Percentiles rank a stretch among this genome's conserved stretches.
Conservation (phyloP, 805 yeast species). For the Middelhovenomyces tepae region DNA sequence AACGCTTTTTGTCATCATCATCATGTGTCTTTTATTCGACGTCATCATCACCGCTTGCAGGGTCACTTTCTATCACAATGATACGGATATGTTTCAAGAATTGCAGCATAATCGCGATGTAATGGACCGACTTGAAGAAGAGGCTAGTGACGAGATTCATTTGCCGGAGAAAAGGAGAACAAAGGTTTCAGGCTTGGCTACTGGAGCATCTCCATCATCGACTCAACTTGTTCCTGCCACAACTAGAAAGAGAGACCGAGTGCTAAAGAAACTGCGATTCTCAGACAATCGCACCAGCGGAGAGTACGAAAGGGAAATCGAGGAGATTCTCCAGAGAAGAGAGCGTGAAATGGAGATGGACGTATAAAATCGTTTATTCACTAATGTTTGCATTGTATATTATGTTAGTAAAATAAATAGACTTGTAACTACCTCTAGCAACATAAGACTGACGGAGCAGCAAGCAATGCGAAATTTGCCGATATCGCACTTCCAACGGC, state of each 20-base stretch:
- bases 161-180: too few species aligned
- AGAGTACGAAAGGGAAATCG: constrained; percentile 29
- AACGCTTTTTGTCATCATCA: constrained; percentile 44
- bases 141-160: constrained; percentile 60
- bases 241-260: constrained; percentile 10
- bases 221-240: too few species aligned
- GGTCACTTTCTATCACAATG: constrained; percentile 52
- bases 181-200: too few species aligned
- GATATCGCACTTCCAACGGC: too few species aligned
- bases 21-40: constrained; percentile 61
- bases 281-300: constrained; percentile 20
- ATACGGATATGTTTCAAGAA: constrained; percentile 69
- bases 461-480: too few species aligned
- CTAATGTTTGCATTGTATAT: too few species aligned
- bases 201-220: too few species aligned
- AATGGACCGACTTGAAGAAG: constrained; percentile 61
- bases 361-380: background rate
- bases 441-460: too few species aligned
- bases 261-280: constrained; percentile 22
- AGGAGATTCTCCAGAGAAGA: constrained; percentile 28
- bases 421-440: too few species aligned
- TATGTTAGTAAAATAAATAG: too few species aligned
- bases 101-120: constrained; percentile 63
- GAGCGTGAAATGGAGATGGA: constrained; percentile 27
- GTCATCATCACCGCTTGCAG: constrained; percentile 50